These are phyloP conservation scores for Elsinoe arachidis DNA, from an alignment of 2,329 filamentous ascomycete genomes.

Conservation along the genomic window DNA sequence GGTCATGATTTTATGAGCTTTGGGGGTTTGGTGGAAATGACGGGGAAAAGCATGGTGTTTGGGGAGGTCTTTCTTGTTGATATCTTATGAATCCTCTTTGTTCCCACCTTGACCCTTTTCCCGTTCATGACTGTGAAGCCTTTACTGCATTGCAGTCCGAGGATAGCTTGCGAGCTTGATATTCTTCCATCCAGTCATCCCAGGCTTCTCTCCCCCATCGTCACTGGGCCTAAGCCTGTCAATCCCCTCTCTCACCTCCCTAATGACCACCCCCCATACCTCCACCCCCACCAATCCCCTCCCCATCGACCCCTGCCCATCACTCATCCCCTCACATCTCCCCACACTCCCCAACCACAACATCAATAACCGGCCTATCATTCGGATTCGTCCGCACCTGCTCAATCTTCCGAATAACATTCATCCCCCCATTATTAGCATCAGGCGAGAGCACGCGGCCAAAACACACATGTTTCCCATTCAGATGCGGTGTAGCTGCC, in stretches of 20 bases:
- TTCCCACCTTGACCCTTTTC: too few species aligned
- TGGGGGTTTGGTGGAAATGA: background rate
- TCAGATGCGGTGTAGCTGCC: slow-evolving; percentile 74
- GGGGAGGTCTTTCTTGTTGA: background rate
- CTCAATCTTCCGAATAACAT: slow-evolving; percentile 87
- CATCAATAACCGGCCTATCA: slow-evolving; percentile 77
- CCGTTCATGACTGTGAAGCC: too few species aligned
- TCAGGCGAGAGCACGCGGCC: slow-evolving; percentile 59
- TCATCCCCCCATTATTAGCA: slow-evolving; percentile 58
- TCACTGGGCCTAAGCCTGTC: too few species aligned
- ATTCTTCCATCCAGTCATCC: too few species aligned
- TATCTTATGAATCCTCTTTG: background rate
- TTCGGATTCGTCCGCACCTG: slow-evolving; percentile 71
- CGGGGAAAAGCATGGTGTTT: background rate
- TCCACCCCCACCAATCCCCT: too few species aligned
- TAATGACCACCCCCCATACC: too few species aligned
- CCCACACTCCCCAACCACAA: slow-evolving; percentile 77
- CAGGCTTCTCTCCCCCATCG: too few species aligned
- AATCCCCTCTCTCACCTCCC: too few species aligned
- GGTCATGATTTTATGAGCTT: slow-evolving; percentile 1
- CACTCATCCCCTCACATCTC: slow-evolving; percentile 59
- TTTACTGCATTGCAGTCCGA: too few species aligned
- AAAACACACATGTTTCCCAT: slow-evolving; percentile 93
- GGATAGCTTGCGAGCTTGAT: too few species aligned
- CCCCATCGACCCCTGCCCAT: background rate